These are phyloP conservation scores for Cladobotryum protrusum DNA, from an alignment of 2,329 filamentous ascomycete genomes.

Conservation along the genomic window DNA sequence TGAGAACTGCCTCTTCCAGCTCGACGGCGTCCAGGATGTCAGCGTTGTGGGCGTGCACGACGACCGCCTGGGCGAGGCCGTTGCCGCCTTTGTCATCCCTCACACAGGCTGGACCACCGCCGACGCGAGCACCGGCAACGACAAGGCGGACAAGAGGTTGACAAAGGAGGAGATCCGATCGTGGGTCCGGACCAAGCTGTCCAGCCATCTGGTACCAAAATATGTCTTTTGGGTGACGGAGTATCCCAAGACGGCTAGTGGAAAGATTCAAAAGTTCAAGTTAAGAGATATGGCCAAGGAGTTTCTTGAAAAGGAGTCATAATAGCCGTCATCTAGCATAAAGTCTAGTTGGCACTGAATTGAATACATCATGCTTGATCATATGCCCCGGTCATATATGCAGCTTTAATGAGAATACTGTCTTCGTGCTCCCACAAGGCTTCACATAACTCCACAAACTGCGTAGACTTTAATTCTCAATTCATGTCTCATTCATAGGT, in stretches of 20 bases:
- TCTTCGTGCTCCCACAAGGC: not conserved
- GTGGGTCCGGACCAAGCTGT: constrained; percentile 67
- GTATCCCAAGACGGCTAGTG: constrained; percentile 93
- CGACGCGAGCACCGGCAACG: constrained; percentile 20
- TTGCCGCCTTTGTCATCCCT: constrained; percentile 75
- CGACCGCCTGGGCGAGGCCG: constrained; percentile 75
- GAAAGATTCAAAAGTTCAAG: constrained; percentile 95
- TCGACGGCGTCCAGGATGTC: constrained; percentile 65
- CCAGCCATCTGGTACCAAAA: constrained; percentile 75
- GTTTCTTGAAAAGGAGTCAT: constrained; percentile 18
- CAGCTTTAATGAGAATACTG: not conserved
- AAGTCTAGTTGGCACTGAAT: too few species aligned
- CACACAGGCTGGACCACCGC: constrained; percentile 22
- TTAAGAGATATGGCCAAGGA: constrained; percentile 58
- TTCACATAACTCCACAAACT: not conserved
- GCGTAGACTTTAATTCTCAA: too few species aligned
- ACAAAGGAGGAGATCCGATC: constrained; percentile 54
- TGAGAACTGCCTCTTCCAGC: constrained; percentile 77
- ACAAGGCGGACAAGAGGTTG: constrained; percentile 28
- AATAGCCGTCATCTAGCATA: not conserved
- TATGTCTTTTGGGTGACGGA: constrained; percentile 80
- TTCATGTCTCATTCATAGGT: too few species aligned
- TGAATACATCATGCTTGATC: not conserved
- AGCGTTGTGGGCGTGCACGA: constrained; percentile 82
- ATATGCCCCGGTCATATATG: not conserved